phyloP scores from a whole-genome alignment of 768 basidiomycete genomes.

The Agrocybe pediades region DNA sequence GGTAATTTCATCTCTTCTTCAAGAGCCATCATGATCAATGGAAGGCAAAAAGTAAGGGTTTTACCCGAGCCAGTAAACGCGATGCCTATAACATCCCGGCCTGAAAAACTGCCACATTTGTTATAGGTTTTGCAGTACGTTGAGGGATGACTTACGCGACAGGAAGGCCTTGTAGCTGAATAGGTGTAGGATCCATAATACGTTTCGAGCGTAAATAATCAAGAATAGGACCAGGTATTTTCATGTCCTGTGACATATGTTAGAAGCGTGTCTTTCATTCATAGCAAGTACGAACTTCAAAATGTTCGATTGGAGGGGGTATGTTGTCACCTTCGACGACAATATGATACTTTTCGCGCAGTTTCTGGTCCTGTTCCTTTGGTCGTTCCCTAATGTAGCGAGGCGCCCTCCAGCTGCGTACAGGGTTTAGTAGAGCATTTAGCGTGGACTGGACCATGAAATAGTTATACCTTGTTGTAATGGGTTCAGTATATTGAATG shows the following conservation, averaged over 20 bases:
- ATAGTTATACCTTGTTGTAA: constrained; percentile 68
- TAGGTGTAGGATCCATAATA: constrained; percentile 88
- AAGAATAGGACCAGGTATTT: constrained; percentile 87
- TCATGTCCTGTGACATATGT: constrained; percentile 80
- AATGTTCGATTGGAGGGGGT: constrained; percentile 91
- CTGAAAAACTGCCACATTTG: constrained; percentile 69
- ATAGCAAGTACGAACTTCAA: constrained; percentile 52
- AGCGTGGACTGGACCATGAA: not conserved
- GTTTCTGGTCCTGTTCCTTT: constrained; percentile 65
- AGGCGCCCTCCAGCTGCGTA: constrained; percentile 83
- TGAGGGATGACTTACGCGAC: constrained; percentile 68
- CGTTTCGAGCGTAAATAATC: constrained; percentile 83
- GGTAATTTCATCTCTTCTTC: constrained; percentile 93
- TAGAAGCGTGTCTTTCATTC: constrained; percentile 7
- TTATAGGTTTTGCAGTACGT: constrained; percentile 13
- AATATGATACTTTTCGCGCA: constrained; percentile 93
- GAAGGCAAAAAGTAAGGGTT: constrained; percentile 98
- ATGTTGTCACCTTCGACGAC: constrained; percentile 92
- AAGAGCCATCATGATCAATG: constrained; percentile 92
- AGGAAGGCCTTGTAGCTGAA: constrained; percentile 96
- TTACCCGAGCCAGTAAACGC: constrained; percentile 99
- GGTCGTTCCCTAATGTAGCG: constrained; percentile 74
- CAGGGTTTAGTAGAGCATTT: not conserved
- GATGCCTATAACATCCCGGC: constrained; percentile 97
- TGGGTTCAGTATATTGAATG: constrained; percentile 84